These are phyloP conservation scores for Aureobasidium sp. DNA, from an alignment of 2,329 filamentous ascomycete genomes.

Conservation along the genomic window DNA sequence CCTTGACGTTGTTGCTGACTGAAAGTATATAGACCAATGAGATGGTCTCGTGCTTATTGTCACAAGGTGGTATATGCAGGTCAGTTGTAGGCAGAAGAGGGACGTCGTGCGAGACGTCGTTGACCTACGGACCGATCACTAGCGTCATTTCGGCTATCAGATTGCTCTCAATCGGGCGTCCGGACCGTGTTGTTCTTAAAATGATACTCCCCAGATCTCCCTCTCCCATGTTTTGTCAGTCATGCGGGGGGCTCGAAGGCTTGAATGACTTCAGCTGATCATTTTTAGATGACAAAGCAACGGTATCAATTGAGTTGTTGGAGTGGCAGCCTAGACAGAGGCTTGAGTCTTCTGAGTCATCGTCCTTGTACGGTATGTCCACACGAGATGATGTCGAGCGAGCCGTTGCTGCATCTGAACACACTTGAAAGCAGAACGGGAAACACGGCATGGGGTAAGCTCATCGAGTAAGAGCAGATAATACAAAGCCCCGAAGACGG, in stretches of 20 bases:
- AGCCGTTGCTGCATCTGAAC: background rate
- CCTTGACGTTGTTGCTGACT: background rate
- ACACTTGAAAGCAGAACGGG: background rate
- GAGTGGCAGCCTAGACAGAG: background rate
- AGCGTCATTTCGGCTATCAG: conserved; percentile 7
- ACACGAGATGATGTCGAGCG: background rate
- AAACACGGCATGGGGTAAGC: conserved; percentile 4
- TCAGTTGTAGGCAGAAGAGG: background rate
- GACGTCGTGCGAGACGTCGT: background rate
- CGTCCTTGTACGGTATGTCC: background rate
- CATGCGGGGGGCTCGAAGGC: background rate
- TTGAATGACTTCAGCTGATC: background rate
- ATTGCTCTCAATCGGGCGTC: background rate
- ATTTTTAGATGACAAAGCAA: background rate
- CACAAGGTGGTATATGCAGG: background rate
- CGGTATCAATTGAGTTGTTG: background rate
- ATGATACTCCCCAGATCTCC: conserved; percentile 1
- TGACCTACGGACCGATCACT: conserved; percentile 2
- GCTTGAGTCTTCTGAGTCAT: background rate
- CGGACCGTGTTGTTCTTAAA: background rate
- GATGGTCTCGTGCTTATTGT: background rate
- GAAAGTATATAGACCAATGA: background rate
- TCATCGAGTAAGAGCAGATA: conserved; percentile 1
- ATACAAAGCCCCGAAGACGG: background rate
- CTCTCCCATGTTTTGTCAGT: background rate